phyloP scores from a whole-genome alignment of 2,329 filamentous ascomycete genomes.

The Paraphaeosphaeria sporulosa region DNA sequence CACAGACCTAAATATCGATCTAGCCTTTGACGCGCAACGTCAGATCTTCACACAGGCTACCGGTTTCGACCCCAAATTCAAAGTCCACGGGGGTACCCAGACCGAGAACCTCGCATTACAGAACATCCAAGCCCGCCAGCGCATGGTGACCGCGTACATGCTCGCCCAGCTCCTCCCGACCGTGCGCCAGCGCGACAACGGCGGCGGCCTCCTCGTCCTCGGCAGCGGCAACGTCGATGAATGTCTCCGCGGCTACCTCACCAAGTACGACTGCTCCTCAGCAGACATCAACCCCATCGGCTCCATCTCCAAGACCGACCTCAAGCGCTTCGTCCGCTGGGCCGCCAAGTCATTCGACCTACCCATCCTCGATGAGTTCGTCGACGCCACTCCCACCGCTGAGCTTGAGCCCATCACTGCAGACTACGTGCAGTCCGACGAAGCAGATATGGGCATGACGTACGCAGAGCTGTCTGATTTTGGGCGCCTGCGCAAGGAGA shows the following conservation, averaged over 20 bases:
- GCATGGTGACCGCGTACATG: conserved; percentile 72
- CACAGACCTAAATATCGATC: conserved; percentile 76
- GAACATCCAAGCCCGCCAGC: conserved; percentile 69
- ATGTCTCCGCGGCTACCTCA: conserved; percentile 65
- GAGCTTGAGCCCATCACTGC: conserved; percentile 70
- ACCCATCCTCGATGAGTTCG: conserved; percentile 71
- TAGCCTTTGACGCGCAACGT: conserved; percentile 67
- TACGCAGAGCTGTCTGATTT: conserved; percentile 63
- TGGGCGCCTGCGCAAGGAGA: conserved; percentile 62
- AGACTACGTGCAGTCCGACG: conserved; percentile 66
- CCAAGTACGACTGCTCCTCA: conserved; percentile 72
- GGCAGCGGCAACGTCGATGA: conserved; percentile 69
- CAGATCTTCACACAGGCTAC: conserved; percentile 66
- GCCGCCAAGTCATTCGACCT: conserved; percentile 61
- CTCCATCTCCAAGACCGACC: conserved; percentile 69
- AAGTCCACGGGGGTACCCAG: conserved; percentile 67
- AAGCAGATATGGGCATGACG: conserved; percentile 59
- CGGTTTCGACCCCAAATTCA: conserved; percentile 68
- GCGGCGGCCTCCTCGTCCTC: conserved; percentile 69
- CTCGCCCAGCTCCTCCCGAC: conserved; percentile 70
- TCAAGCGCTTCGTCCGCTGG: conserved; percentile 76
- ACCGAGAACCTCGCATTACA: conserved; percentile 71
- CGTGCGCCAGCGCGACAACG: conserved; percentile 63
- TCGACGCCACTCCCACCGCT: conserved; percentile 58
- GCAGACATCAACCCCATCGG: conserved; percentile 66